Base-by-base conservation (phyloP, 1,284 basidiomycete species). In the Marasmius oreades region DNA sequence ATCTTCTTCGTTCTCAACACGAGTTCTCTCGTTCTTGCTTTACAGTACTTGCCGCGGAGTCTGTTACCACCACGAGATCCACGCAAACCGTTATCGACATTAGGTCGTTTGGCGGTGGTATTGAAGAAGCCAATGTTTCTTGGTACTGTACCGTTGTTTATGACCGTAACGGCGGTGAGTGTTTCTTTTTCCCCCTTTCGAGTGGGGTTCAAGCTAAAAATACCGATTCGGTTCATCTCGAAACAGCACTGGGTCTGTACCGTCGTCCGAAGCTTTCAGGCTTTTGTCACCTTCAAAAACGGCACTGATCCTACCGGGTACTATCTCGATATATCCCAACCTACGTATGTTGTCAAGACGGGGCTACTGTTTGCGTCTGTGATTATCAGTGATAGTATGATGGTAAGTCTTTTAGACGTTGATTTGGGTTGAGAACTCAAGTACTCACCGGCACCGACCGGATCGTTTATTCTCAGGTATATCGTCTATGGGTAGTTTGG, bases 401-500 rank as follows among this genome's bases (percentile, higher is more conserved):
- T 63, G 28, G 62, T 63, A 33, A 31, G 28, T 31, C 28, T 31
- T 10, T 22, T 16, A 16, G 6, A 34, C 18, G 22, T n/a, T 6
- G 11, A 48, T 14, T 44, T 22, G 23, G 20, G 39, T 20, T 31
- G 22, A 43, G 23, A 11, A 48, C 28, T 51, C 36, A 31, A 26
- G 37, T 10, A 36, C n/a, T n/a, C n/a, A n/a, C n/a, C n/a, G n/a
- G n/a, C n/a, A n/a, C n/a, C n/a, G n/a, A n/a, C n/a, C n/a, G n/a
- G n/a, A n/a, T n/a, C n/a, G n/a, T n/a, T 12, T 11, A 10, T 26
- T n/a, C 22, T 5, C 36, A 63, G 61, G 59, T 63, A 0, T 63
- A 61, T 51, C 60, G 62, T 14, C 52, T 63, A 12, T 61, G 62
- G 61, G 39, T 60, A 42, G 43, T 61, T 28, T 60, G 57, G 56